Conservation (phyloP, 2,329 filamentous ascomycete species). For the Cryphonectria naterciae region DNA sequence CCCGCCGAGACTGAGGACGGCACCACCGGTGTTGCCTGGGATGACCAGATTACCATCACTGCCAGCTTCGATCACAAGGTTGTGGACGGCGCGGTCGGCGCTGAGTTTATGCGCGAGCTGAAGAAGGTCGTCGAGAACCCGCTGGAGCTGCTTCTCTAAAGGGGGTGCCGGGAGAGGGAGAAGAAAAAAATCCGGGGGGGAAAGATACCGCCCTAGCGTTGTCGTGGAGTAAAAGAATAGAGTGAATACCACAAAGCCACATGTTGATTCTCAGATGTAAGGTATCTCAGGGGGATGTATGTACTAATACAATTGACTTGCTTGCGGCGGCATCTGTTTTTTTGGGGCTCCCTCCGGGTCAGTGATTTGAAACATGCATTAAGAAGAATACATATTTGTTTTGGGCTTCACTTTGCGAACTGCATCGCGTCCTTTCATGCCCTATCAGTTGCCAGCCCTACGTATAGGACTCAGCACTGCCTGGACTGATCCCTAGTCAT, state of each 20-base stretch:
- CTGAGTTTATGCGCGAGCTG: conserved; percentile 93
- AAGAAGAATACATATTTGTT: not conserved
- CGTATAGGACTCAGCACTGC: no score
- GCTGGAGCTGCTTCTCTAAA: conserved; percentile 86
- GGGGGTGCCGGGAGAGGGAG: conserved; percentile 35
- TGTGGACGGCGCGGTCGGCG: conserved; percentile 92
- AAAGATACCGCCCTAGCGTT: conserved; percentile 42
- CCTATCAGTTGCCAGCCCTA: not conserved
- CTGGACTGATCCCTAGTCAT: no score
- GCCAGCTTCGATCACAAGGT: conserved; percentile 99
- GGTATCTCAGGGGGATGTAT: conserved; percentile 23
- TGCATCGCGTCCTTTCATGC: not conserved
- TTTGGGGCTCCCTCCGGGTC: not conserved
- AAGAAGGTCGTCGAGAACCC: conserved; percentile 99
- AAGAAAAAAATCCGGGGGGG: conserved; percentile 31
- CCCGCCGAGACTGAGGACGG: conserved; percentile 85
- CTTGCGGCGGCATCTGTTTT: conserved; percentile 10
- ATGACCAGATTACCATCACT: conserved; percentile 95
- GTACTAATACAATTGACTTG: conserved; percentile 29
- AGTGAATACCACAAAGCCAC: conserved; percentile 33
- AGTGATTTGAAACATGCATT: conserved; percentile 10
- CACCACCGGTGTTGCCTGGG: conserved; percentile 76
- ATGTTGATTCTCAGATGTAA: conserved; percentile 13
- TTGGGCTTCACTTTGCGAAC: not conserved
- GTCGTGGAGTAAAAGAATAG: conserved; percentile 38